A percentile compares a stretch with the other conserved stretches of the same genome.
Conservation (phyloP, 352 stramenopile species). For the Blastocystis hominis region DNA sequence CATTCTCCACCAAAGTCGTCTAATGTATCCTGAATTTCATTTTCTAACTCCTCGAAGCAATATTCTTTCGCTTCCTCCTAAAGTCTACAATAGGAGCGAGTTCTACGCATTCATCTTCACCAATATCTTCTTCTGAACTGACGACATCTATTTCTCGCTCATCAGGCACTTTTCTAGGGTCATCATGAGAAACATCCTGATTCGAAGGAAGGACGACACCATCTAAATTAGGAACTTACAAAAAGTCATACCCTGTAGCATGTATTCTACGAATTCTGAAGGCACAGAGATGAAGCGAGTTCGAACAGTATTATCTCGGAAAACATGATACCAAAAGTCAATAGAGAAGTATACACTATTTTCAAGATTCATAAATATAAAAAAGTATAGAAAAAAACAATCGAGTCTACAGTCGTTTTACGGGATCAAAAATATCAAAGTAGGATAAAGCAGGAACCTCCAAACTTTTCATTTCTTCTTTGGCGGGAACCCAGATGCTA, state of each 20-base stretch:
- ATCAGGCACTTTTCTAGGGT: background rate
- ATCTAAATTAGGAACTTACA: background rate
- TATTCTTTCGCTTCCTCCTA: conserved; percentile 12
- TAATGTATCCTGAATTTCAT: conserved; percentile 24
- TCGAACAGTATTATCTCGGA: conserved; percentile 14
- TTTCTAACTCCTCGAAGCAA: background rate
- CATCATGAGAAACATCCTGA: background rate
- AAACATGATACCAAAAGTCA: conserved; percentile 35
- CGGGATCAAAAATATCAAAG: background rate
- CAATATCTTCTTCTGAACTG: background rate
- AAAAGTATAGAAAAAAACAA: background rate
- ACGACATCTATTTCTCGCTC: background rate
- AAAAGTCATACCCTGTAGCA: background rate
- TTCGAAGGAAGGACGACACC: background rate
- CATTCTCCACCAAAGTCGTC: conserved; percentile 35
- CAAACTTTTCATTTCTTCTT: background rate
- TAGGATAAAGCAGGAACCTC: background rate
- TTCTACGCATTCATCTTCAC: background rate
- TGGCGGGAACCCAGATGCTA: background rate
- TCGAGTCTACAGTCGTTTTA: background rate
- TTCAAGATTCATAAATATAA: background rate
- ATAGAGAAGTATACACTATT: background rate
- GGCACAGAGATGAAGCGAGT: conserved; percentile 1
- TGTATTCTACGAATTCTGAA: background rate
- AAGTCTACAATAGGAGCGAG: background rate